Conservation (phyloP, 2,329 filamentous ascomycete species). For the Didymella pinodella region DNA sequence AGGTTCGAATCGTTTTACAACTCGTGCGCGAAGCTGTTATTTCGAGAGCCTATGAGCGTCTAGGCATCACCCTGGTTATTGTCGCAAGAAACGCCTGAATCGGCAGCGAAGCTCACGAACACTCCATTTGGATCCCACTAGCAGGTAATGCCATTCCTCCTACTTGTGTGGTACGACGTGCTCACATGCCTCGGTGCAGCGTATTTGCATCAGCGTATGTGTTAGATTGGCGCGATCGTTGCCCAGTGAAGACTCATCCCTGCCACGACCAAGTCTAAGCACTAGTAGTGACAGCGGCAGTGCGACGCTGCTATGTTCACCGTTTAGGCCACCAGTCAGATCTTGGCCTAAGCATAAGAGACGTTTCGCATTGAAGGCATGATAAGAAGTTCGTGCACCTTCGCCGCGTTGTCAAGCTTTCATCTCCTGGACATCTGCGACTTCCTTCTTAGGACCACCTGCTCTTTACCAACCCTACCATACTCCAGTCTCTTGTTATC, state of each 20-base stretch:
- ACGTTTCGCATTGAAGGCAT: neutral
- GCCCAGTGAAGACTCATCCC: neutral
- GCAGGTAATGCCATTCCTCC: neutral
- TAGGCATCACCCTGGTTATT: neutral
- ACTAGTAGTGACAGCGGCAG: slow-evolving; percentile 1
- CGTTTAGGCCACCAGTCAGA: slow-evolving; percentile 6
- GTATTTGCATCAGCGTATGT: neutral
- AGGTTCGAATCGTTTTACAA: too few species aligned
- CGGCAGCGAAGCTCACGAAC: neutral
- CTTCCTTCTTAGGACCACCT: neutral
- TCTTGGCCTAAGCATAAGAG: neutral
- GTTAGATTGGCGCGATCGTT: neutral
- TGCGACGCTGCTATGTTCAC: neutral
- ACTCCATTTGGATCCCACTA: neutral
- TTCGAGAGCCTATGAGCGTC: neutral
- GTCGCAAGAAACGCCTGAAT: neutral
- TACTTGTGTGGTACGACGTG: neutral
- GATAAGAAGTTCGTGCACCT: neutral
- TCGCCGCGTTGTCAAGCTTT: neutral
- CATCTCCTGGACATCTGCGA: neutral
- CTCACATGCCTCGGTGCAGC: neutral
- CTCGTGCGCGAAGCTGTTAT: neutral
- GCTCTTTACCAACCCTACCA: neutral
- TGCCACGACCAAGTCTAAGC: neutral
- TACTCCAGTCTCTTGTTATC: neutral